These are phyloP conservation scores for Gentiana straminea DNA, from an alignment of 257 asterid genomes.

Conservation along the genomic window DNA sequence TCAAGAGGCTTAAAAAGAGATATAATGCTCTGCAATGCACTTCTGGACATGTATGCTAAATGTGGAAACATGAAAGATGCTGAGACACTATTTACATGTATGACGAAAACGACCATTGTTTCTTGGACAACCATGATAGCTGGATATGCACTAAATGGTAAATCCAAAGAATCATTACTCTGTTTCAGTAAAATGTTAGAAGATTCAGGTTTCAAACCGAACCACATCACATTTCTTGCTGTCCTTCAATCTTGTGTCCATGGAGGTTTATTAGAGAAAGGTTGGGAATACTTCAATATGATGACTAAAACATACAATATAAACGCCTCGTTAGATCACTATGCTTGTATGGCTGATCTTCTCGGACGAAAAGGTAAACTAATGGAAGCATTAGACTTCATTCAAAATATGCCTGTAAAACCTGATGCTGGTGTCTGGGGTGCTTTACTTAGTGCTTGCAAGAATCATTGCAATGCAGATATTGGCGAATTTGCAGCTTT, in stretches of 20 bases:
- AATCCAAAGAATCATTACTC: conserved; percentile 31
- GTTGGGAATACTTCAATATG: conserved; percentile 27
- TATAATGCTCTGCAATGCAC: conserved; percentile 38
- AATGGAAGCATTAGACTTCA: conserved; percentile 41
- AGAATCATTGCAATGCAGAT: conserved; percentile 37
- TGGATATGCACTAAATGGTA: conserved; percentile 57
- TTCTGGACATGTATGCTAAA: conserved; percentile 66
- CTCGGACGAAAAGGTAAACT: conserved; percentile 56
- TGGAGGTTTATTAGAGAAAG: conserved; percentile 48
- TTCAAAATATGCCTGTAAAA: conserved; percentile 35
- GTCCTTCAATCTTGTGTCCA: conserved; percentile 75
- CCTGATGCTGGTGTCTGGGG: conserved; percentile 75
- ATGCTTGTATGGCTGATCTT: conserved; percentile 53
- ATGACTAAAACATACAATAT: conserved; percentile 30
- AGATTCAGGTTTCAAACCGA: conserved; percentile 38
- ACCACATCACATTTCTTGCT: conserved; percentile 52
- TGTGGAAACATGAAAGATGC: conserved; percentile 58
- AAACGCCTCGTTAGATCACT: conserved; percentile 38
- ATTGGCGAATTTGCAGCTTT: conserved; percentile 41
- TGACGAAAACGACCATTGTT: conserved; percentile 31
- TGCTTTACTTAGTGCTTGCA: conserved; percentile 55
- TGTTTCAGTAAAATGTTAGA: conserved; percentile 37
- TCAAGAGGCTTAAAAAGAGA: conserved; percentile 38
- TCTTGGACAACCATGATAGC: conserved; percentile 70
- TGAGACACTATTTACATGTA: conserved; percentile 32